These are phyloP conservation scores for Calocybe gangraenosa DNA, from an alignment of 768 basidiomycete genomes.

Conservation along the genomic window DNA sequence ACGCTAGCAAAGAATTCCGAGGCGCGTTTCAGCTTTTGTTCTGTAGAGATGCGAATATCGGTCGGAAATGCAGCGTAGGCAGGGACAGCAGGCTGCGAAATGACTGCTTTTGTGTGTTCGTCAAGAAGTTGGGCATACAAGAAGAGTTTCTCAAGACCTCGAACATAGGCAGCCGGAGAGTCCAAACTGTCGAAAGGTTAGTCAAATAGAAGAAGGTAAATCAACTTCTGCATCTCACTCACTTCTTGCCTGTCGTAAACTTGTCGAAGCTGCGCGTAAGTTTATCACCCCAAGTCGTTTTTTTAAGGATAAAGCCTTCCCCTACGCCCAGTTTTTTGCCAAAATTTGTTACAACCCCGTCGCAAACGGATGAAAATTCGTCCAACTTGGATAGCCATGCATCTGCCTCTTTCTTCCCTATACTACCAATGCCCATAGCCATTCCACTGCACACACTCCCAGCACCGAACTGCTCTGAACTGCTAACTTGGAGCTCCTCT, in stretches of 20 bases:
- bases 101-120: slow-evolving; percentile 76
- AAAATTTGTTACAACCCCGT: slow-evolving; percentile 74
- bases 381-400: slow-evolving; percentile 75
- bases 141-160: slow-evolving; percentile 72
- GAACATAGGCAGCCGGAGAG: slow-evolving; percentile 81
- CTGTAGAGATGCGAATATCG: slow-evolving; percentile 60
- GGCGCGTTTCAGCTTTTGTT: slow-evolving; percentile 70
- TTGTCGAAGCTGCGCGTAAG: slow-evolving; percentile 75
- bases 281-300: slow-evolving; percentile 75
- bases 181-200: slow-evolving; percentile 56
- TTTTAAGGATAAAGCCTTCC: slow-evolving; percentile 82
- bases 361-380: slow-evolving; percentile 75
- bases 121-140: slow-evolving; percentile 75
- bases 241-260: slow-evolving; percentile 89
- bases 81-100: slow-evolving; percentile 61
- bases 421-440: slow-evolving; percentile 70
- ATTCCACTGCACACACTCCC: slow-evolving; percentile 75
- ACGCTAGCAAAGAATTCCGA: slow-evolving; percentile 93
- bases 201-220: slow-evolving; percentile 12
- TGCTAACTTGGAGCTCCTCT: slow-evolving; percentile 71
- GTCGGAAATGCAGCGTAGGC: slow-evolving; percentile 68
- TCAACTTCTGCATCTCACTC: slow-evolving; percentile 26
- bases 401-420: slow-evolving; percentile 75
- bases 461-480: slow-evolving; percentile 72
- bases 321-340: slow-evolving; percentile 87